phyloP scores from a whole-genome alignment of 768 basidiomycete species.

The Boletus patriciae region DNA sequence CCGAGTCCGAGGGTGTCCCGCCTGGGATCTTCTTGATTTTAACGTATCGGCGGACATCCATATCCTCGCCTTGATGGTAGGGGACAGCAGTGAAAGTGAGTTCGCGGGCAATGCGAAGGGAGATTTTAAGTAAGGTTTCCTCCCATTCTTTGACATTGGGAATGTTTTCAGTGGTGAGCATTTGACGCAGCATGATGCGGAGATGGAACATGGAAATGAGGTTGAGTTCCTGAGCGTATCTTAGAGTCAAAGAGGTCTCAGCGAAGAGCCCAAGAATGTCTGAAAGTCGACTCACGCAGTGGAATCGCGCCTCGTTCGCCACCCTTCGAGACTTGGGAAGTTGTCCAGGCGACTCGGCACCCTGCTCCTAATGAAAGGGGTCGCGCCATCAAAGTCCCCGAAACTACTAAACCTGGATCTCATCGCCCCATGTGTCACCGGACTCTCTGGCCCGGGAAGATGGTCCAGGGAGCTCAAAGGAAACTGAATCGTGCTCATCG shows the following conservation, averaged over 20 bases:
- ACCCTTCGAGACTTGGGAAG: slow-evolving; percentile 60
- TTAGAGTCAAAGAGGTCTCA: slow-evolving; percentile 27
- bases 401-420: slow-evolving; percentile 70
- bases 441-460: slow-evolving; percentile 50
- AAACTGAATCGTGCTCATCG: slow-evolving; percentile 76
- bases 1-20: slow-evolving; percentile 86
- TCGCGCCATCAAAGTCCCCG: slow-evolving; percentile 67
- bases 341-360: slow-evolving; percentile 75
- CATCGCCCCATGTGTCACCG: slow-evolving; percentile 46
- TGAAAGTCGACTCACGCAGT: slow-evolving; percentile 64
- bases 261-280: slow-evolving; percentile 1
- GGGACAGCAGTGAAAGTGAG: slow-evolving; percentile 71
- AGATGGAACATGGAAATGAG: slow-evolving; percentile 86
- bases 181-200: slow-evolving; percentile 87
- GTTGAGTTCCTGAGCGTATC: slow-evolving; percentile 83
- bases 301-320: slow-evolving; percentile 86
- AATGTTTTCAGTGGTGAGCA: slow-evolving; percentile 79
- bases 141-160: slow-evolving; percentile 89
- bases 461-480: slow-evolving; percentile 78
- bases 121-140: slow-evolving; percentile 73
- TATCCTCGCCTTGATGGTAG: slow-evolving; percentile 84
- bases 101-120: slow-evolving; percentile 83
- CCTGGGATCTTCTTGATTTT: slow-evolving; percentile 99
- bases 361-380: slow-evolving; percentile 83
- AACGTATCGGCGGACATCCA: slow-evolving; percentile 93